Conservation (phyloP, 2,329 filamentous ascomycete species). For the Botrytis squamosa region DNA sequence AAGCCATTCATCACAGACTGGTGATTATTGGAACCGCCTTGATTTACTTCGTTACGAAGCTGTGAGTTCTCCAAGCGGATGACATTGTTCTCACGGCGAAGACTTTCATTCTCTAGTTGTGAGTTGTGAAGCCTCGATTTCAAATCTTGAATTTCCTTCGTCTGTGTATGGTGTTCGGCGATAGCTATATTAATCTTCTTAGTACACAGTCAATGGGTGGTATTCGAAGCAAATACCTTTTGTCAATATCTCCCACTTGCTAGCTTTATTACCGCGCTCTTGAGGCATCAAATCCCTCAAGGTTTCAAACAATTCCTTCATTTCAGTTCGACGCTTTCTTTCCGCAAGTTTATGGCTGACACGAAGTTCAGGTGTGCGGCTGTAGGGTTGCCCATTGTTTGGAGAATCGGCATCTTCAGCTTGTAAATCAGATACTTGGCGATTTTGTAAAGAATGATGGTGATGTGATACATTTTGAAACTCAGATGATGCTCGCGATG, state of each 20-base stretch:
- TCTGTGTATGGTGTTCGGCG: conserved; percentile 58
- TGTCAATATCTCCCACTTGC: conserved; percentile 85
- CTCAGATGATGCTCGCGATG: conserved; percentile 53
- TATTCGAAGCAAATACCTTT: conserved; percentile 59
- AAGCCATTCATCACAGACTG: conserved; percentile 24
- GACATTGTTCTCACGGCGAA: conserved; percentile 47
- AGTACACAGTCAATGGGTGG: conserved; percentile 19
- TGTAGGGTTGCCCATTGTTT: conserved; percentile 70
- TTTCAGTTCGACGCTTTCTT: conserved; percentile 78
- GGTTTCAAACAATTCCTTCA: conserved; percentile 85
- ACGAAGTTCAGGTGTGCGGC: conserved; percentile 75
- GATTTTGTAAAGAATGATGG: conserved; percentile 75
- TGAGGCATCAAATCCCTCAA: conserved; percentile 76
- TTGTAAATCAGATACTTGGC: conserved; percentile 66
- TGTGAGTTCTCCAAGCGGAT: conserved; percentile 37
- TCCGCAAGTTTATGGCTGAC: conserved; percentile 85
- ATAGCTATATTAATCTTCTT: conserved; percentile 49
- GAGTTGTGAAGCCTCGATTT: conserved; percentile 36
- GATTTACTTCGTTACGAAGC: conserved; percentile 33
- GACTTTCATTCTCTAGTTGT: conserved; percentile 45
- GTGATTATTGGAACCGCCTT: conserved; percentile 40
- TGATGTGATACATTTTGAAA: conserved; percentile 51
- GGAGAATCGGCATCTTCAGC: conserved; percentile 54
- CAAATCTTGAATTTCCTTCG: conserved; percentile 37
- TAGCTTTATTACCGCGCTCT: conserved; percentile 78